Base-by-base conservation (phyloP, 306 rosid species). In the Glycyrrhiza uralensis region DNA sequence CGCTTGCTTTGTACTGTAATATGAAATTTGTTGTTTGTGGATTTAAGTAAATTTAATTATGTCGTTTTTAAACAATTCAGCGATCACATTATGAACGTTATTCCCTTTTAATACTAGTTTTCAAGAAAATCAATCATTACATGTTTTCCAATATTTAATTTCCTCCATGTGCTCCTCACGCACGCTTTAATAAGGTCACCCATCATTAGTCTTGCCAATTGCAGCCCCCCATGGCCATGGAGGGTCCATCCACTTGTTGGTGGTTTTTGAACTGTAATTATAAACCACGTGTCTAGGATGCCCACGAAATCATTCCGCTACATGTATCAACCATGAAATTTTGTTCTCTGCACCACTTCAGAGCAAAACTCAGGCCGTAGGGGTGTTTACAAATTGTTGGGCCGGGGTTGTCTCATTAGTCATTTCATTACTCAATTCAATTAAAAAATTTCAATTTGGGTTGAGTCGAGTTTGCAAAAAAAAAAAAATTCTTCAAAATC, bases 81-180 rank as follows among this genome's bases (percentile, higher is more conserved):
- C 22, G 11, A 67, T 74, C 29, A 57, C 57, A 66, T 72, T 65
- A 66, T 72, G 64, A 65, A 46, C n/a, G n/a, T n/a, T n/a, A n/a
- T n/a, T n/a, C n/a, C 9, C 15, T 64, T 45, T 64, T 74, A 49
- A 20, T 64, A 44, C 28, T 11, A 59, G 72, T 67, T 74, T 80
- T 80, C 83, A 80, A 74, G 56, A 15, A 66, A 73, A 46, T 39
- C 29, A 50, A 80, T 80, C 35, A 80, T 80, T 59, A 13, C 76
- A 79, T 58, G 79, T n/a, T 36, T 47, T 33, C 51, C 79, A 72
- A 57, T 60, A 47, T 46, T 1, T 1, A 26, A 26, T 60, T 73
- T 65, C 45, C 6, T 19, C 41, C n/a, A n/a, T 46, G 39, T 56
- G 49, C 26, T 49, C 29, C 26, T 29, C n/a, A n/a, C n/a, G n/a